These are phyloP conservation scores for Murraya koenigii DNA, from an alignment of 345 rosid genomes.

Conservation along the genomic window DNA sequence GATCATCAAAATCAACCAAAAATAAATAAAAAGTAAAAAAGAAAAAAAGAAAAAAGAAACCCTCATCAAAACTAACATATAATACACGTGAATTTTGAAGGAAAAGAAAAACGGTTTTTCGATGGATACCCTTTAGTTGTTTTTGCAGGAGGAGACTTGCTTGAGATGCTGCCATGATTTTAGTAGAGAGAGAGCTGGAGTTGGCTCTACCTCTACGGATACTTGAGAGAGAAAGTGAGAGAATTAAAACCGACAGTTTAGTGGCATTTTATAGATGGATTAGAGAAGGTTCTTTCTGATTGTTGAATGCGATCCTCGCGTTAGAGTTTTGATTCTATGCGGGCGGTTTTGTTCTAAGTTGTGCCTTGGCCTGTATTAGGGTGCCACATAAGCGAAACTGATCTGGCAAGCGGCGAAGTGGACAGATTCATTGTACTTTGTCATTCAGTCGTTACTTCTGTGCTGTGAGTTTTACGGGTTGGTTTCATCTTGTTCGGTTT, in stretches of 20 bases:
- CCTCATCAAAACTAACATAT: not conserved
- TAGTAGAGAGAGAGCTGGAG: conserved; percentile 6
- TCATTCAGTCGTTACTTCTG: too few relatives aligned
- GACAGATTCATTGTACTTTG: not conserved
- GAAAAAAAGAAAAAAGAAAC: not conserved
- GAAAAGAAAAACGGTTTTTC: not conserved
- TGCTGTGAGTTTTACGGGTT: not conserved
- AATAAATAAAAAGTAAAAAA: not conserved
- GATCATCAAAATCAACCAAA: conserved; percentile 17
- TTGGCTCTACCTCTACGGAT: not conserved
- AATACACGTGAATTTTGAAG: not conserved
- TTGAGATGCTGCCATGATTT: conserved; percentile 52
- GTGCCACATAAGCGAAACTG: not conserved
- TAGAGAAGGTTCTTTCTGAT: conserved; percentile 23
- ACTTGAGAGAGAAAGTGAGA: not conserved
- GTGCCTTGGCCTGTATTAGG: rapidly evolving
- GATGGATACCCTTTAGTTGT: conserved; percentile 70
- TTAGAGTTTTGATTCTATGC: not conserved
- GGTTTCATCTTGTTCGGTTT: not conserved
- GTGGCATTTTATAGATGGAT: conserved; percentile 18
- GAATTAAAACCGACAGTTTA: not conserved
- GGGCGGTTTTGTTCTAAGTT: not conserved
- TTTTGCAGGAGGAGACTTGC: conserved; percentile 95
- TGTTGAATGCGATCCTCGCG: conserved; percentile 11
- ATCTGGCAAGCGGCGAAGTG: not conserved